A percentile compares a stretch with the other conserved stretches of the same genome.
phyloP scores from a whole-genome alignment of 2,329 filamentous ascomycete genomes.

The Fusarium duplospermum region DNA sequence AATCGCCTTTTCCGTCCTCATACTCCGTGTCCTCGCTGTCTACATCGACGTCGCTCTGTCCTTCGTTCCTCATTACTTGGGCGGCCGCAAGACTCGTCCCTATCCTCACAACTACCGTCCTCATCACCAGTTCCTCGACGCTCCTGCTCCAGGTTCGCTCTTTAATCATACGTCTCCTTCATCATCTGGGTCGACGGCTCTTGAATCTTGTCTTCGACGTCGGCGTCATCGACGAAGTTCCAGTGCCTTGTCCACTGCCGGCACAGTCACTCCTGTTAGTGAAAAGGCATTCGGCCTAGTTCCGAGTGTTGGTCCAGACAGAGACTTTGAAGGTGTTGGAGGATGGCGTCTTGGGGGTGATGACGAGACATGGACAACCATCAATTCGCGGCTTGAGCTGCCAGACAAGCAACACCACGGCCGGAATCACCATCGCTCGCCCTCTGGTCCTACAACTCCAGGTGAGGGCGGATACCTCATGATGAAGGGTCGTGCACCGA shows the following conservation, averaged over 20 bases:
- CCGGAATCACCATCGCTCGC: conserved; percentile 58
- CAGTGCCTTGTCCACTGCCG: conserved; percentile 49
- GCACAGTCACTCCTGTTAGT: conserved; percentile 49
- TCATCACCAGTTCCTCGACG: conserved; percentile 23
- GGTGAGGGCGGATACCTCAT: conserved; percentile 56
- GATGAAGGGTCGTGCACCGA: conserved; percentile 56
- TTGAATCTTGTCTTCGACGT: conserved; percentile 35
- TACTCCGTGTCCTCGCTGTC: conserved; percentile 69
- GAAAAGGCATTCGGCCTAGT: conserved; percentile 55
- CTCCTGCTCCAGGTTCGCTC: conserved; percentile 9
- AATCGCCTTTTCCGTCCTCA: conserved; percentile 70
- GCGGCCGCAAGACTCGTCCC: conserved; percentile 51
- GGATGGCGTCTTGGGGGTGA: conserved; percentile 64
- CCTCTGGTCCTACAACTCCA: conserved; percentile 54
- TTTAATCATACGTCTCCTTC: conserved; percentile 15
- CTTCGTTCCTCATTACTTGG: conserved; percentile 67
- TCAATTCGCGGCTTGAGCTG: conserved; percentile 64
- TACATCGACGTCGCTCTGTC: conserved; percentile 72
- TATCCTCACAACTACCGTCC: conserved; percentile 35
- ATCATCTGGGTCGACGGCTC: conserved; percentile 34
- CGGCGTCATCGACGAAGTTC: conserved; percentile 51
- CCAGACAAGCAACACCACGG: conserved; percentile 54
- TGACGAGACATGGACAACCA: conserved; percentile 63
- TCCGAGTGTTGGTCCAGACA: conserved; percentile 61
- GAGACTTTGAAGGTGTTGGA: conserved; percentile 70